A percentile compares a stretch with the other conserved stretches of the same genome.
These are phyloP conservation scores for Hypericum androsaemum DNA, from an alignment of 345 rosid genomes.

Conservation along the genomic window DNA sequence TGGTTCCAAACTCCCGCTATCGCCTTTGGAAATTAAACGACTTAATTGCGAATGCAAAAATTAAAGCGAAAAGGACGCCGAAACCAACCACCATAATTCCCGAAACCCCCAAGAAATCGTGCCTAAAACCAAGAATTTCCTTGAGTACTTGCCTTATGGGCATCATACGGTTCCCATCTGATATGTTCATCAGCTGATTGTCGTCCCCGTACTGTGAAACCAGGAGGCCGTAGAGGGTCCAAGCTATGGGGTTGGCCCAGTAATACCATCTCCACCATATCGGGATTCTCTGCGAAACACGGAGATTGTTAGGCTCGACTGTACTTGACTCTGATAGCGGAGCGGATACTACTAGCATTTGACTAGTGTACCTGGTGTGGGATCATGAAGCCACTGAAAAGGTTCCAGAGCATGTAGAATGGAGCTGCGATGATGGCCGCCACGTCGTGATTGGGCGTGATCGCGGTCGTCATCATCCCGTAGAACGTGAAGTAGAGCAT, in stretches of 20 bases:
- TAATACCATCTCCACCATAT: slow-evolving; percentile 99
- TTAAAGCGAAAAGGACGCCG: slow-evolving; percentile 50
- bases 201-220: slow-evolving; percentile 77
- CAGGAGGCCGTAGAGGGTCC: slow-evolving; percentile 81
- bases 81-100: slow-evolving; percentile 68
- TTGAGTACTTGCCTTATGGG: slow-evolving; percentile 47
- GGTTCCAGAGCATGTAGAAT: slow-evolving; percentile 98
- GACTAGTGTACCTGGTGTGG: slow-evolving; percentile 94
- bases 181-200: slow-evolving; percentile 34
- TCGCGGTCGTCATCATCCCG: slow-evolving; percentile 97
- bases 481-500: slow-evolving; percentile 86
- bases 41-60: slow-evolving; percentile 76
- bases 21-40: slow-evolving; percentile 91
- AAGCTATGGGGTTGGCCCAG: slow-evolving; percentile 96
- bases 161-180: slow-evolving; percentile 39
- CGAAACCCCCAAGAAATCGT: slow-evolving; percentile 61
- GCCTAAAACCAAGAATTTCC: slow-evolving; percentile 59
- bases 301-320: too few relatives aligned
- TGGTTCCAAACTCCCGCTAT: slow-evolving; percentile 16
- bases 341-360: too few relatives aligned
- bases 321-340: too few relatives aligned
- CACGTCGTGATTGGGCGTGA: slow-evolving; percentile 93
- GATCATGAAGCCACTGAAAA: slow-evolving; percentile 96
- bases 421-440: slow-evolving; percentile 90
- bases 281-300: slow-evolving; percentile 52